Evolutionary conservation across 352 stramenopile species (phyloP).

Genomic region (Hyaloperonospora brassicae): DNA sequence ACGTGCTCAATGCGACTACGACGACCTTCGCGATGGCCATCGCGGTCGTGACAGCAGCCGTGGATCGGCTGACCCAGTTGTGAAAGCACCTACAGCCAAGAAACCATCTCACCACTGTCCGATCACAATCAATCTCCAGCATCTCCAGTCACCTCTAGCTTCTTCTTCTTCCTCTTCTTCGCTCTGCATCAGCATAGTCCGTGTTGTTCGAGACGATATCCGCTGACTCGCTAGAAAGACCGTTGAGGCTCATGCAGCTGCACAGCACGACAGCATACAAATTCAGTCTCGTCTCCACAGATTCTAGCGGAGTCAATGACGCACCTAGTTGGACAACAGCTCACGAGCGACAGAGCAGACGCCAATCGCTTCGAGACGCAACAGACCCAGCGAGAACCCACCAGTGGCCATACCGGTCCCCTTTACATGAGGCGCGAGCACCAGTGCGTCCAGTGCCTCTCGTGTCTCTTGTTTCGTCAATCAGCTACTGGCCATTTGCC

Average conservation of each 20-base stretch:
- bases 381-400: constrained; percentile 83
- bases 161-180: not conserved
- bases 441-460: constrained; percentile 62
- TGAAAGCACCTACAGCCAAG: constrained; percentile 47
- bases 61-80: constrained; percentile 87
- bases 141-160: too few relatives aligned
- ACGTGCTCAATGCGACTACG: constrained; percentile 94
- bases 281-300: constrained; percentile 2
- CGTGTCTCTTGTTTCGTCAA: constrained; percentile 37
- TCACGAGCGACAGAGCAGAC: constrained; percentile 90
- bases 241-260: constrained; percentile 81
- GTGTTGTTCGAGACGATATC: constrained; percentile 72
- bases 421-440: constrained; percentile 92
- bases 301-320: not conserved
- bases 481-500: constrained; percentile 15
- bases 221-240: constrained; percentile 68
- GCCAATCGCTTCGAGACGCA: constrained; percentile 77
- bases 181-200: constrained; percentile 24
- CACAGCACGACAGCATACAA: constrained; percentile 1
- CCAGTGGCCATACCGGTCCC: constrained; percentile 85
- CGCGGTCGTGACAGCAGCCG: constrained; percentile 91
- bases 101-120: not conserved
- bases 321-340: constrained; percentile 79
- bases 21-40: constrained; percentile 87
- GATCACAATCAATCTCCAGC: not conserved